phyloP scores from a whole-genome alignment of 1,139 yeast species.

The Diutina ranongensis region DNA sequence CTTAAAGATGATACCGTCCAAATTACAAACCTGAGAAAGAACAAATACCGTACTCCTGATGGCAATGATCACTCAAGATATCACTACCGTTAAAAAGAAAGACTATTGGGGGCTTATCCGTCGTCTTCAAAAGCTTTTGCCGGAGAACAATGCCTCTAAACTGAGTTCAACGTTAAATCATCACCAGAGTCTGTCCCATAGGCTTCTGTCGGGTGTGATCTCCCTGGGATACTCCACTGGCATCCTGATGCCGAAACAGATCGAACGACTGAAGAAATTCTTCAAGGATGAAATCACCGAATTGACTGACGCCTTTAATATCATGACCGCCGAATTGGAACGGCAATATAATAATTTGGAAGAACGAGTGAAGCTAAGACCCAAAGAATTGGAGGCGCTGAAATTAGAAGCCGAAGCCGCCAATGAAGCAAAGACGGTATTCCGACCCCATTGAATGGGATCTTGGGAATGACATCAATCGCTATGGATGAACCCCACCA shows the following conservation, averaged over 20 bases:
- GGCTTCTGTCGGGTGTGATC: background rate
- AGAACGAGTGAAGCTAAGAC: slow-evolving; percentile 80
- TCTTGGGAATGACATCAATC: slow-evolving; percentile 89
- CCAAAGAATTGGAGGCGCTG: slow-evolving; percentile 80
- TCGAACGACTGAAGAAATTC: slow-evolving; percentile 43
- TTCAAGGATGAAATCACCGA: slow-evolving; percentile 83
- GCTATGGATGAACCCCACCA: slow-evolving; percentile 77
- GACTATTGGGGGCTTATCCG: background rate
- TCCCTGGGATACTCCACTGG: slow-evolving; percentile 3
- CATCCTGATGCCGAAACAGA: slow-evolving; percentile 11
- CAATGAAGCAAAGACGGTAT: slow-evolving; percentile 87
- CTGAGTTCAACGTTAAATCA: no score
- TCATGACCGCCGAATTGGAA: slow-evolving; percentile 81
- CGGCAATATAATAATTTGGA: slow-evolving; percentile 76
- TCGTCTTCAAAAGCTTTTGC: background rate
- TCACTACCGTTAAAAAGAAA: background rate
- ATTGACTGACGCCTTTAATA: slow-evolving; percentile 77
- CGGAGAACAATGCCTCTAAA: no score
- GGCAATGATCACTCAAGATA: background rate
- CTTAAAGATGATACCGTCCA: slow-evolving; percentile 78
- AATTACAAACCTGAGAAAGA: slow-evolving; percentile 16
- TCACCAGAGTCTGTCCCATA: background rate
- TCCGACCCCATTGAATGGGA: slow-evolving; percentile 94
- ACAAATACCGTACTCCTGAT: background rate
- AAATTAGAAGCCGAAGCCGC: slow-evolving; percentile 88